phyloP scores from a whole-genome alignment of 2,329 filamentous ascomycete genomes.

The Penicillium oxalicum region DNA sequence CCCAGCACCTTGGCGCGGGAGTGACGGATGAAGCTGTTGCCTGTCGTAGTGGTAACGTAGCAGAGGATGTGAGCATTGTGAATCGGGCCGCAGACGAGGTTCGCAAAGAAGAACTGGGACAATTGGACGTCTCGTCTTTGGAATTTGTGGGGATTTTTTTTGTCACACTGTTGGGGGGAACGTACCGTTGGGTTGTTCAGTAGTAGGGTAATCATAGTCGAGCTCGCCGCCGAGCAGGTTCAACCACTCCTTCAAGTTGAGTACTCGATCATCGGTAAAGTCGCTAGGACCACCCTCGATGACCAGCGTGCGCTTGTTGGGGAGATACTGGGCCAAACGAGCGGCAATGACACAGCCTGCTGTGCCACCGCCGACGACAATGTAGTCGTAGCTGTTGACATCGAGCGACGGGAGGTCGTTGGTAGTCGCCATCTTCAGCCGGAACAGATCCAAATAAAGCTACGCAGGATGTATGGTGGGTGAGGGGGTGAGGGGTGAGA shows the following conservation, averaged over 20 bases:
- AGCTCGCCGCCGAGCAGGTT: conserved; percentile 77
- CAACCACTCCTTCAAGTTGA: conserved; percentile 83
- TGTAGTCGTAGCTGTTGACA: conserved; percentile 69
- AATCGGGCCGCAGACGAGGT: no score
- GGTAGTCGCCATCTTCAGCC: conserved; percentile 55
- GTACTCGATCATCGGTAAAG: conserved; percentile 78
- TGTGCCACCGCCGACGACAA: conserved; percentile 79
- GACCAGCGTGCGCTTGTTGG: conserved; percentile 71
- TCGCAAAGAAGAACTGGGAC: no score
- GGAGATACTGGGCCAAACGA: conserved; percentile 74
- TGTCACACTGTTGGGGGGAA: conserved; percentile 2
- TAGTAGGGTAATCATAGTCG: conserved; percentile 86
- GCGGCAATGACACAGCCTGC: conserved; percentile 80
- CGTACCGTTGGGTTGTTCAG: conserved; percentile 73
- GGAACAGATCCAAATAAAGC: no score
- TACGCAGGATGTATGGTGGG: neutral
- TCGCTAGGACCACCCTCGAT: conserved; percentile 88
- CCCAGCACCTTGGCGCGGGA: conserved; percentile 88
- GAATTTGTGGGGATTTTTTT: neutral
- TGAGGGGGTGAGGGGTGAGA: neutral
- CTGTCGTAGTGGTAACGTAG: conserved; percentile 36
- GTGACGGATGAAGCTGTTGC: conserved; percentile 87
- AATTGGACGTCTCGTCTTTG: no score
- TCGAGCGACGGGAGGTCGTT: conserved; percentile 59
- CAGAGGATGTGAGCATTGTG: no score